Percentiles rank a stretch among this genome's conserved stretches.
phyloP scores from a whole-genome alignment of 2,329 filamentous ascomycete genomes.

The Diplodia scrobiculata region DNA sequence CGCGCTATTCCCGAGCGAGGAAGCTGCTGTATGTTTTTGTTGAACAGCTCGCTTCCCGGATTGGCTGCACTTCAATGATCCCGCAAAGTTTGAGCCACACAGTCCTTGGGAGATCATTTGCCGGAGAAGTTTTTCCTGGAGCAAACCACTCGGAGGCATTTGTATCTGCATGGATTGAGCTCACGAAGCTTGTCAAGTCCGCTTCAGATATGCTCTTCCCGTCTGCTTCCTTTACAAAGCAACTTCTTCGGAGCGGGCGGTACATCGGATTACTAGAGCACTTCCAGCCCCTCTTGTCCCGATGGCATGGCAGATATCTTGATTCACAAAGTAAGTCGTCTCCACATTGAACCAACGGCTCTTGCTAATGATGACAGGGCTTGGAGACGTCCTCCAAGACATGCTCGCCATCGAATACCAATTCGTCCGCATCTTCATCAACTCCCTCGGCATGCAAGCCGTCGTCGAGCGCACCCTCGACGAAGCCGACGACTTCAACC shows the following conservation, averaged over 20 bases:
- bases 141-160: slow-evolving; percentile 37
- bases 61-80: slow-evolving; percentile 57
- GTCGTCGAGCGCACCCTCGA: slow-evolving; percentile 58
- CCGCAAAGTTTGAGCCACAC: slow-evolving; percentile 50
- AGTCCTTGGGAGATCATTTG: slow-evolving; percentile 41
- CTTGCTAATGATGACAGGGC: slow-evolving; percentile 33
- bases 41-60: slow-evolving; percentile 55
- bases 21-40: slow-evolving; percentile 52
- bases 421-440: slow-evolving; percentile 49
- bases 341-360: not conserved
- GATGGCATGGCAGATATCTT: slow-evolving; percentile 47
- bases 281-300: slow-evolving; percentile 47
- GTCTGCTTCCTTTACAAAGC: slow-evolving; percentile 45
- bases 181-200: slow-evolving; percentile 52
- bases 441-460: slow-evolving; percentile 58
- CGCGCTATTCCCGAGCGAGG: slow-evolving; percentile 44
- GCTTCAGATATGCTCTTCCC: slow-evolving; percentile 59
- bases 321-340: slow-evolving; percentile 42
- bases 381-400: slow-evolving; percentile 48
- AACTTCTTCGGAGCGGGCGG: slow-evolving; percentile 51
- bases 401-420: slow-evolving; percentile 58
- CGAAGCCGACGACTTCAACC: slow-evolving; percentile 38
- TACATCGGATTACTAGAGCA: slow-evolving; percentile 55
- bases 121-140: slow-evolving; percentile 18
- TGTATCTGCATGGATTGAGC: slow-evolving; percentile 55